These are phyloP conservation scores for Leptodermis oblonga DNA, from an alignment of 257 asterid species.

Conservation along the genomic window DNA sequence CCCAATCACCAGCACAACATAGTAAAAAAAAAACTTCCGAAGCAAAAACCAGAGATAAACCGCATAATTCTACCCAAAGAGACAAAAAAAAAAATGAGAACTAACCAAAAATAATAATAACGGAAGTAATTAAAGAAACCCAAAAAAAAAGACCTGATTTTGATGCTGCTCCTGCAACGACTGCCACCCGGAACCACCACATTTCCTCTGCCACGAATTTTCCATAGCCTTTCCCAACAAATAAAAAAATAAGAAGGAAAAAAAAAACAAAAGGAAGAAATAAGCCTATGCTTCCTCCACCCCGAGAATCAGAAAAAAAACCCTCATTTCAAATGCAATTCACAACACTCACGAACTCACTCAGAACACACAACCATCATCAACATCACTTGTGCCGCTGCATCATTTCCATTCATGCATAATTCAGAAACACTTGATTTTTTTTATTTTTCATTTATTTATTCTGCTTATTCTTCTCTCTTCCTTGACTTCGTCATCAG, in stretches of 20 bases:
- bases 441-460: not conserved
- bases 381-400: not conserved
- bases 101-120: not conserved
- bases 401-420: too few species aligned
- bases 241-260: too few species aligned
- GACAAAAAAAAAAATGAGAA: not conserved
- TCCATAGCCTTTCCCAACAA: conserved; percentile 26
- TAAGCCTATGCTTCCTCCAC: conserved; percentile 29
- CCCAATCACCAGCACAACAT: not conserved
- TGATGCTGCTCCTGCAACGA: conserved; percentile 24
- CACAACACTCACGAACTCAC: not conserved
- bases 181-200: conserved; percentile 28
- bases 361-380: not conserved
- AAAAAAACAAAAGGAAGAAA: too few species aligned
- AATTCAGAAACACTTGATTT: too few species aligned
- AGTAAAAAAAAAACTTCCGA: not conserved
- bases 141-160: conserved; percentile 22
- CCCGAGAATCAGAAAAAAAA: not conserved
- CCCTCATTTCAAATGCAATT: not conserved
- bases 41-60: not conserved
- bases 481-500: not conserved
- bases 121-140: not conserved
- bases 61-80: not conserved
- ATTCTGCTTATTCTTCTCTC: not conserved
- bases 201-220: conserved; percentile 34